Percentiles rank a stretch among this genome's conserved stretches.
Evolutionary conservation across 2,329 filamentous ascomycete species (phyloP).

Genomic region (Colletotrichum kahawae): DNA sequence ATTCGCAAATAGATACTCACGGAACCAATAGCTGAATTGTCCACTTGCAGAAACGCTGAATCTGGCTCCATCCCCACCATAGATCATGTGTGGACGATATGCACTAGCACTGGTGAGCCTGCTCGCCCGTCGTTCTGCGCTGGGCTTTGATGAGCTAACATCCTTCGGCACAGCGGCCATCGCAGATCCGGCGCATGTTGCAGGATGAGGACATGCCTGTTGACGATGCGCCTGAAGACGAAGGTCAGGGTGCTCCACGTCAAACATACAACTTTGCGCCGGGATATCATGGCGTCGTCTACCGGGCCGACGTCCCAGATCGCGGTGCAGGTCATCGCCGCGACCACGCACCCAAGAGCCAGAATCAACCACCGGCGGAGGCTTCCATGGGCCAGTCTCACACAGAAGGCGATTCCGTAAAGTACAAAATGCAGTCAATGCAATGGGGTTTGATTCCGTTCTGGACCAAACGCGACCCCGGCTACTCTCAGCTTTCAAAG

Average conservation of each 20-base stretch:
- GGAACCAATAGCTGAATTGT: neutral
- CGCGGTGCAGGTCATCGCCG: conserved; percentile 53
- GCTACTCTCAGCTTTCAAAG: conserved; percentile 78
- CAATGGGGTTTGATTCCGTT: conserved; percentile 95
- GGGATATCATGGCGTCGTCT: conserved; percentile 83
- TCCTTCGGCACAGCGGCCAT: conserved; percentile 64
- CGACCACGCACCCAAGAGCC: conserved; percentile 21
- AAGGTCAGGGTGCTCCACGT: conserved; percentile 62
- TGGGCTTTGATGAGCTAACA: neutral
- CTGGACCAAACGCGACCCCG: conserved; percentile 86
- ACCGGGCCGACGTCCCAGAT: conserved; percentile 75
- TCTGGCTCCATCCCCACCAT: neutral
- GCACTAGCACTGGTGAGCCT: conserved; percentile 39
- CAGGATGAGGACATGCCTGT: conserved; percentile 77
- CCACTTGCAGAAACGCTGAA: neutral
- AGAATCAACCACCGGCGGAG: neutral
- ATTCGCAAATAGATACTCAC: neutral
- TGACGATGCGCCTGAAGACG: conserved; percentile 73
- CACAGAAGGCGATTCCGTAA: conserved; percentile 37
- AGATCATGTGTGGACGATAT: conserved; percentile 40
- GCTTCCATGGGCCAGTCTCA: conserved; percentile 27
- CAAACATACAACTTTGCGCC: conserved; percentile 94
- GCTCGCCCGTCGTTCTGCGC: neutral
- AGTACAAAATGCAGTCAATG: conserved; percentile 89
- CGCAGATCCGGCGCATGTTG: conserved; percentile 75